Conservation (phyloP, 2,329 filamentous ascomycete species). For the Monosporascus sp. region DNA sequence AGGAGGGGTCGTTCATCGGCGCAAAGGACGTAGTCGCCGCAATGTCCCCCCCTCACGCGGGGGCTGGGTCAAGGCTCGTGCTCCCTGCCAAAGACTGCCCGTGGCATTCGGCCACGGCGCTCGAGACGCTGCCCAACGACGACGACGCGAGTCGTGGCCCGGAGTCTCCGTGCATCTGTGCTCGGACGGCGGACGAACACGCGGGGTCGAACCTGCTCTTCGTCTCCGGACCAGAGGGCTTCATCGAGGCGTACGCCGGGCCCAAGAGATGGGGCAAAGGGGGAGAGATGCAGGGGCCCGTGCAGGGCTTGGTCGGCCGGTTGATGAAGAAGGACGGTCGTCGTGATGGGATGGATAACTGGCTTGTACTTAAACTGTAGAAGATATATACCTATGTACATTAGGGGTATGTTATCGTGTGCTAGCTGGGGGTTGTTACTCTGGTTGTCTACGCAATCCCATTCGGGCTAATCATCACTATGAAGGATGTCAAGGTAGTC, state of each 20-base stretch:
- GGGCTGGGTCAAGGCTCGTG: slow-evolving; percentile 2
- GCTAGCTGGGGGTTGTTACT: neutral
- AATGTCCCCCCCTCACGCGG: slow-evolving; percentile 12
- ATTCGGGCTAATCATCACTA: too few species aligned
- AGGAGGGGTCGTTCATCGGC: slow-evolving; percentile 66
- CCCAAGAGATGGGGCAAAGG: slow-evolving; percentile 72
- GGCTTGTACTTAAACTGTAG: slow-evolving; percentile 51
- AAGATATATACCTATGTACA: neutral
- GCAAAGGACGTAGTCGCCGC: slow-evolving; percentile 40
- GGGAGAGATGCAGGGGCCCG: slow-evolving; percentile 66
- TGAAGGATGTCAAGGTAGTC: too few species aligned
- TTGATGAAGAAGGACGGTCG: slow-evolving; percentile 45
- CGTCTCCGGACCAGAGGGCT: slow-evolving; percentile 87
- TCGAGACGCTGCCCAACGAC: slow-evolving; percentile 19
- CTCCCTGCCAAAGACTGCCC: slow-evolving; percentile 8
- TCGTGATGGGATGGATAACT: slow-evolving; percentile 28
- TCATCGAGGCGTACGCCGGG: slow-evolving; percentile 76
- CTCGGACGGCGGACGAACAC: slow-evolving; percentile 16
- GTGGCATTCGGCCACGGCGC: slow-evolving; percentile 22
- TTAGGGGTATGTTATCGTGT: neutral
- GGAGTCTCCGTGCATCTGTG: slow-evolving; percentile 17
- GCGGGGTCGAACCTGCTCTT: slow-evolving; percentile 64
- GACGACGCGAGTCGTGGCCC: slow-evolving; percentile 15
- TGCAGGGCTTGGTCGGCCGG: slow-evolving; percentile 63
- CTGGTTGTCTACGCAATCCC: too few species aligned